Base-by-base conservation (phyloP, 768 basidiomycete species). In the Kwoniella newhampshirensis region DNA sequence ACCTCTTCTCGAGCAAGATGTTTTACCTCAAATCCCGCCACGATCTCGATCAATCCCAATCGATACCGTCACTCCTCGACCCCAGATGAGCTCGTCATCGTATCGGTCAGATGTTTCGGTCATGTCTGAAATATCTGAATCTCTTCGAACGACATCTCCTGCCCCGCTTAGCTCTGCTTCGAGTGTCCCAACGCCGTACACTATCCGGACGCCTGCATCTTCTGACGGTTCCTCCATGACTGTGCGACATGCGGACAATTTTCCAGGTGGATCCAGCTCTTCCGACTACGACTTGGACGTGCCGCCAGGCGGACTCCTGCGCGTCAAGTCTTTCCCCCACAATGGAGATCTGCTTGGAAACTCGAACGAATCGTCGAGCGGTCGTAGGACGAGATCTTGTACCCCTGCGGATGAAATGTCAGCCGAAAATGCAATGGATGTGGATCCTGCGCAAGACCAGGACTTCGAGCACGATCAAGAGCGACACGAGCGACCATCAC, bases 91-190 rank as follows among this genome's bases (percentile, higher is more conserved):
- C 18, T 36, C 55, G 7, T 51, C 47, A n/a, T 51, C 50, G 1
- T 20, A 51, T 4, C 42, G 28, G n/a, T 49, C 46, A n/a, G 45
- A 58, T 15, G 56, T 20, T 3, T 36, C 56, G 8, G 40, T 43
- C 21, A 58, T 58, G 41, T 58, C 56, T 35, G 49, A 58, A 23
- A 51, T 57, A 15, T 57, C 55, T 11, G 47, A 57, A 1, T 57
- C 49, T 11, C 42, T 58, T 28, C 41, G 42, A 58, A 35, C 32
- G 6, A 6, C 49, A 1, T 58, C 56, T 20, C 56, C 56, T 27
- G 49, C 56, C 7, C 43, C 49, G 7, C 37, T 58, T 9, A 58
- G 49, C 20, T 26, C 49, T n/a, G 45, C 56, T 27, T 44, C 56
- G 6, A n/a, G n/a, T 25, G 32, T 58, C 18, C 45, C 54, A 20